phyloP scores from a whole-genome alignment of 129 eudicot genomes.

The Kitagawia praeruptora region DNA sequence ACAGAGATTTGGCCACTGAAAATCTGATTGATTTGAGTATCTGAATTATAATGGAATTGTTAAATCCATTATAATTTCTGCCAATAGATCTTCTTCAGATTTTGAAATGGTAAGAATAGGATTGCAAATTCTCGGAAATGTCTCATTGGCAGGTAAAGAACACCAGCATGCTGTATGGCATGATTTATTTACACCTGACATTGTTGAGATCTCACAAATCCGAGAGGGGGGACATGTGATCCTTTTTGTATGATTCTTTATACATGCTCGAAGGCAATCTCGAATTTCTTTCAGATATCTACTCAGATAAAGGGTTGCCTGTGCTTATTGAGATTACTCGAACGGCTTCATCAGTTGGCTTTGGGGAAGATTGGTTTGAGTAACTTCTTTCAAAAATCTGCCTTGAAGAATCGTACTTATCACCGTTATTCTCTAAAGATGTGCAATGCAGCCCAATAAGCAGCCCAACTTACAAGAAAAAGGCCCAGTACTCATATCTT shows the following conservation, averaged over 20 bases:
- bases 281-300: conserved; percentile 33
- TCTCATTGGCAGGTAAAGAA: conserved; percentile 61
- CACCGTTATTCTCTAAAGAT: conserved; percentile 37
- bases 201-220: conserved; percentile 50
- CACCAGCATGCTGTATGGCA: conserved; percentile 56
- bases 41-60: no score
- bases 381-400: conserved; percentile 58
- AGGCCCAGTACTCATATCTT: no score
- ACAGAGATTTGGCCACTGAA: no score
- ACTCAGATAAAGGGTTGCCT: conserved; percentile 43
- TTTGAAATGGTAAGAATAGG: conserved; percentile 43
- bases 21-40: no score
- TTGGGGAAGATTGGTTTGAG: conserved; percentile 62
- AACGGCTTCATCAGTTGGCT: conserved; percentile 58
- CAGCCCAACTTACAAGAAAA: no score
- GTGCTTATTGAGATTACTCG: conserved; percentile 43
- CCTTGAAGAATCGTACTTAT: conserved; percentile 45
- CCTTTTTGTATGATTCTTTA: conserved; percentile 79
- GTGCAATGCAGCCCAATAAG: no score
- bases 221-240: conserved; percentile 56
- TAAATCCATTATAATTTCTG: conserved; percentile 21
- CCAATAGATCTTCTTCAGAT: conserved; percentile 26
- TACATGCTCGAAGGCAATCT: conserved; percentile 46
- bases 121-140: conserved; percentile 71
- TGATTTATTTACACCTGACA: conserved; percentile 33